Conservation (phyloP, 257 asterid genomes). For the Coffea eugenioides region DNA sequence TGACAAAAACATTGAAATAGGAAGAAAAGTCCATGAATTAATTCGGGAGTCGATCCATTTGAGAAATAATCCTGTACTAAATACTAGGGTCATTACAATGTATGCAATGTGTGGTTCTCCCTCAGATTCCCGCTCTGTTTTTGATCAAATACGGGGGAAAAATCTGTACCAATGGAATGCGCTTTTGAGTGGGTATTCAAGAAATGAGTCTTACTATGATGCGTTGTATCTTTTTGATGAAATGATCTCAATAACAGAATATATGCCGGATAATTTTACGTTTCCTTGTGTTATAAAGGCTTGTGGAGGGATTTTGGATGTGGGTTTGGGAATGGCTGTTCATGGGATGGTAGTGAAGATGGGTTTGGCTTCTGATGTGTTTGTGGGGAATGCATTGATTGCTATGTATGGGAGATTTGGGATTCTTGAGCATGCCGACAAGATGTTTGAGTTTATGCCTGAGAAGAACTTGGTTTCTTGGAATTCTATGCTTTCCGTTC, state of each 20-base stretch:
- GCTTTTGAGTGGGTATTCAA: constrained; percentile 31
- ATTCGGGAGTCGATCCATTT: constrained; percentile 13
- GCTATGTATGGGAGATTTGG: constrained; percentile 30
- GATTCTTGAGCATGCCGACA: constrained; percentile 9
- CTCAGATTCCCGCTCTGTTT: constrained; percentile 11
- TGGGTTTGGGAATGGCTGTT: constrained; percentile 20
- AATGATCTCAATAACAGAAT: constrained; percentile 8
- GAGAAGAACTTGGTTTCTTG: constrained; percentile 29
- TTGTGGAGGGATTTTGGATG: constrained; percentile 29
- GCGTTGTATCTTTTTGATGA: constrained; percentile 19
- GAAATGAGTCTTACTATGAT: constrained; percentile 23
- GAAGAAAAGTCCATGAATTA: constrained; percentile 23
- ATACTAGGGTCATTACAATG: constrained; percentile 30
- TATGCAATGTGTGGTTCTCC: constrained; percentile 30
- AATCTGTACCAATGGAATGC: constrained; percentile 39
- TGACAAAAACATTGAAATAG: constrained; percentile 20
- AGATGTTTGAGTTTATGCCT: constrained; percentile 30
- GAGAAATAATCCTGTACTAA: constrained; percentile 17
- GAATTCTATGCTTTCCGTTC: constrained; percentile 29
- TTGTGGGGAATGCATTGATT: constrained; percentile 27
- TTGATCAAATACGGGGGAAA: constrained; percentile 17
- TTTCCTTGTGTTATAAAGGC: constrained; percentile 41
- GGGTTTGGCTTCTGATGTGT: constrained; percentile 25
- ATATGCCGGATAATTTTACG: constrained; percentile 31
- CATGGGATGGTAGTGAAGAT: constrained; percentile 30